Conservation (phyloP, 495 filamentous ascomycete genomes). For the Penicillium longicatenatum region DNA sequence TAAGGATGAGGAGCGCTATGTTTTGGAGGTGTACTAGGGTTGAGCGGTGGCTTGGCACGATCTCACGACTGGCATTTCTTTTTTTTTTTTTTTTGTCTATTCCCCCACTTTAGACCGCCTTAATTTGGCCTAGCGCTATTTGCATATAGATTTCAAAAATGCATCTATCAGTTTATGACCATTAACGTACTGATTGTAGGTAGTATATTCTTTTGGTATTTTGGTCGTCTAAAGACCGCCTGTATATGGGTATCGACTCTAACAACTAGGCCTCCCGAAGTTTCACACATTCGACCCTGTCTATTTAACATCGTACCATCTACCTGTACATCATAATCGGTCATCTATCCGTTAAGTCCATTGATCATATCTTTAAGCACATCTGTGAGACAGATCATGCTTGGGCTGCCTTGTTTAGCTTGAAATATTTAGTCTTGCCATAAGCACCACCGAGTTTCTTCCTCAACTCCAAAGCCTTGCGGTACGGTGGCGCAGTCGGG, state of each 20-base stretch:
- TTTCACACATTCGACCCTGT: not conserved
- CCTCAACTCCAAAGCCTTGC: conserved; percentile 82
- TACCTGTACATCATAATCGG: conserved; percentile 13
- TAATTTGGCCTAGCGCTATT: conserved; percentile 19
- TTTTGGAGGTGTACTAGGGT: conserved; percentile 88
- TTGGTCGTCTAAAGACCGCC: not conserved
- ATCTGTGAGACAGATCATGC: conserved; percentile 12
- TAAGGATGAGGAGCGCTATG: conserved; percentile 93
- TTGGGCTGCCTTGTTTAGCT: conserved; percentile 23
- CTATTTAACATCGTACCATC: conserved; percentile 15
- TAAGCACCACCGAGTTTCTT: conserved; percentile 76
- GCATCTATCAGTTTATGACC: conserved; percentile 8
- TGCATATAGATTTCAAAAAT: conserved; percentile 24
- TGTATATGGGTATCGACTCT: not conserved
- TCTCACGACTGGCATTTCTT: conserved; percentile 23
- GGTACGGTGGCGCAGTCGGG: conserved; percentile 94
- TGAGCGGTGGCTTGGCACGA: conserved; percentile 21
- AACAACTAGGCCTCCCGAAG: not conserved
- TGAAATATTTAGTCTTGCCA: conserved; percentile 67
- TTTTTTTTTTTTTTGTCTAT: conserved; percentile 31
- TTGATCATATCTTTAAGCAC: conserved; percentile 3
- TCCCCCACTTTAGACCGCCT: conserved; percentile 25
- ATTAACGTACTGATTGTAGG: not conserved
- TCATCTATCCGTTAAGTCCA: conserved; percentile 17
- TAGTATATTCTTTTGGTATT: not conserved